A percentile compares a stretch with the other conserved stretches of the same genome.
phyloP scores from a whole-genome alignment of 306 rosid species.

The Casuarina cunninghamiana region DNA sequence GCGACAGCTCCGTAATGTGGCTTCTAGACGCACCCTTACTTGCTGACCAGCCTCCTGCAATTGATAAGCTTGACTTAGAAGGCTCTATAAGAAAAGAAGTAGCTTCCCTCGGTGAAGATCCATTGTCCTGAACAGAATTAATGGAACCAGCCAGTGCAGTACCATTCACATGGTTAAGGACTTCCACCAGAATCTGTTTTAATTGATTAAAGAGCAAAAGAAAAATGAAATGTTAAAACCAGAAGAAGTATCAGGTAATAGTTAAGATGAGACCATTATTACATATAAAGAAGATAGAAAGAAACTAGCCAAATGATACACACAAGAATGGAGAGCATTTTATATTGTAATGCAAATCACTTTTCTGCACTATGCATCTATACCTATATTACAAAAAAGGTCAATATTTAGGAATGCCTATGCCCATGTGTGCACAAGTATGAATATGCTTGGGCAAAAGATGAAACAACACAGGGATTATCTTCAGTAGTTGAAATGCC shows the following conservation, averaged over 20 bases:
- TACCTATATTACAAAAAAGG: background rate
- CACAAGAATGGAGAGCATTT: background rate
- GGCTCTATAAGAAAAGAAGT: slow-evolving; percentile 76
- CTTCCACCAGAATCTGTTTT: slow-evolving; percentile 91
- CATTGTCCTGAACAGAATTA: slow-evolving; percentile 70
- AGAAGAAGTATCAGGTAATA: slow-evolving; percentile 29
- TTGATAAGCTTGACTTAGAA: slow-evolving; percentile 69
- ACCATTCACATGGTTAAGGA: slow-evolving; percentile 59
- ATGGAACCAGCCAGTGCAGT: slow-evolving; percentile 36
- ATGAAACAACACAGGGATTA: background rate
- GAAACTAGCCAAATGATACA: background rate
- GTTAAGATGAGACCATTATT: slow-evolving; percentile 20
- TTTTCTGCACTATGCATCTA: background rate
- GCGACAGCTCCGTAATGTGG: slow-evolving; percentile 52
- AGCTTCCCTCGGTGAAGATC: slow-evolving; percentile 69
- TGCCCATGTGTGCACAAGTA: background rate
- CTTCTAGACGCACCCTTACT: slow-evolving; percentile 72
- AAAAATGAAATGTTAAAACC: slow-evolving; percentile 29
- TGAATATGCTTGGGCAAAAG: background rate
- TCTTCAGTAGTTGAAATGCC: background rate
- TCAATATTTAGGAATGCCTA: background rate
- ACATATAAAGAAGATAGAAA: background rate
- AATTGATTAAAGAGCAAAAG: slow-evolving; percentile 33
- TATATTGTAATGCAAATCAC: background rate
- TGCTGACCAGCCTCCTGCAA: slow-evolving; percentile 84